These are phyloP conservation scores for Aureobasidium zeae DNA, from an alignment of 2,329 filamentous ascomycete genomes.

Conservation along the genomic window DNA sequence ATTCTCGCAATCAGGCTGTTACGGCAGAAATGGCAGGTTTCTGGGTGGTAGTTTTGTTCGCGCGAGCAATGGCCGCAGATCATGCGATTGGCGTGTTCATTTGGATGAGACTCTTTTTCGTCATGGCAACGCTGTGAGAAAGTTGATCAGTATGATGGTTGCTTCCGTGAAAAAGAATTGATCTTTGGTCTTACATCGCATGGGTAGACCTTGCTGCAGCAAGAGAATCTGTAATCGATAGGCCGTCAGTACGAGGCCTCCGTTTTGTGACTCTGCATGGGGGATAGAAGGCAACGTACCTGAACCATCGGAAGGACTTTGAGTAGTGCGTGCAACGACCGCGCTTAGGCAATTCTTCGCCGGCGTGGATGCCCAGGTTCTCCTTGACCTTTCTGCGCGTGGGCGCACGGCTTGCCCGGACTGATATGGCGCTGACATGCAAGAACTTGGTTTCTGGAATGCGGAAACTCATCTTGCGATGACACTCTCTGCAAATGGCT, in stretches of 20 bases:
- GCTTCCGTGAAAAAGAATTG: too few relatives aligned
- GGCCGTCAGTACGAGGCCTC: too few relatives aligned
- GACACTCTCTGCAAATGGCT: constrained; percentile 70
- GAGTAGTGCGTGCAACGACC: constrained; percentile 47
- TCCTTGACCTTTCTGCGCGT: constrained; percentile 36
- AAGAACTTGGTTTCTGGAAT: constrained; percentile 72
- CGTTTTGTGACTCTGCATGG: too few relatives aligned
- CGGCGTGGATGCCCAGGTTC: constrained; percentile 45
- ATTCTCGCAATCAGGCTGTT: constrained; percentile 59
- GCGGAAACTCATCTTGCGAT: constrained; percentile 70
- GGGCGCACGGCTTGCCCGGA: constrained; percentile 25
- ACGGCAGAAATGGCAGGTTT: constrained; percentile 67
- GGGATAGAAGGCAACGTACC: constrained; percentile 31
- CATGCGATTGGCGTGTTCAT: constrained; percentile 79
- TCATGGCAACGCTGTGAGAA: constrained; percentile 57
- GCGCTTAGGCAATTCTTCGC: constrained; percentile 44
- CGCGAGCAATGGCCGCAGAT: constrained; percentile 49
- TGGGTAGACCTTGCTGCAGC: constrained; percentile 48
- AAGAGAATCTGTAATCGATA: constrained; percentile 45
- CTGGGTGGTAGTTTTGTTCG: constrained; percentile 69
- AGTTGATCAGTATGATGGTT: too few relatives aligned
- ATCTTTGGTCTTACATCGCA: constrained; percentile 40
- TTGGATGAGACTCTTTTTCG: constrained; percentile 56
- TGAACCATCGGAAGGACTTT: constrained; percentile 49
- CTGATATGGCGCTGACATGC: constrained; percentile 45